Evolutionary conservation across 176 grass and related monocot species (phyloP).

Genomic region (Urochloa ruziziensis): DNA sequence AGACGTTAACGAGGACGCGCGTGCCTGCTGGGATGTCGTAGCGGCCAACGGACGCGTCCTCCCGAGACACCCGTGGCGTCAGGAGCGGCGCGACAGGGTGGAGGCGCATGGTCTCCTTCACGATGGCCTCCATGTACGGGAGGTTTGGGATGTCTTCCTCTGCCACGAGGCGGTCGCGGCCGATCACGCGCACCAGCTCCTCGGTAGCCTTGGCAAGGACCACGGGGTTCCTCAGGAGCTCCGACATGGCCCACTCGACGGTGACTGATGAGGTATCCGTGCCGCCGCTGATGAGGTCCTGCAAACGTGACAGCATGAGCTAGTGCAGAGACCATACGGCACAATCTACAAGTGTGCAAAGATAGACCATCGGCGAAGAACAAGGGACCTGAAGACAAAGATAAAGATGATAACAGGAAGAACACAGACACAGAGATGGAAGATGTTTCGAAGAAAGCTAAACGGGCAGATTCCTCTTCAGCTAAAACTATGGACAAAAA

Average conservation of each 20-base stretch:
- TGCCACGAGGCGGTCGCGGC: conserved; percentile 26
- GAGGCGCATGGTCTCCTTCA: conserved; percentile 62
- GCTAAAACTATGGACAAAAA: no score
- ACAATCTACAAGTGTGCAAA: no score
- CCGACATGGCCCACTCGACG: conserved; percentile 48
- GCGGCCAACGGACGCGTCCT: conserved; percentile 27
- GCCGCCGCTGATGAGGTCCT: conserved; percentile 50
- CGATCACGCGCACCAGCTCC: conserved; percentile 48
- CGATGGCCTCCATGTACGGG: conserved; percentile 44
- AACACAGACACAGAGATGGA: no score
- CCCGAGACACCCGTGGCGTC: conserved; percentile 27
- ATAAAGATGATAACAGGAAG: no score
- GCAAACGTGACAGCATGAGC: no score
- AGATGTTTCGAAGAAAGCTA: no score
- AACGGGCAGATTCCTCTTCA: no score
- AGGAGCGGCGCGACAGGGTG: conserved; percentile 52
- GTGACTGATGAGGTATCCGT: conserved; percentile 50
- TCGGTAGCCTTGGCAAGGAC: conserved; percentile 45
- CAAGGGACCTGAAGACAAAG: no score
- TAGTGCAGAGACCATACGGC: no score
- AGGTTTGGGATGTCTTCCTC: conserved; percentile 45
- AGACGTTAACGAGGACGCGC: conserved; percentile 44
- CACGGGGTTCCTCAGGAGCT: conserved; percentile 42
- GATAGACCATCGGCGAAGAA: no score
- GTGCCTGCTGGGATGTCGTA: conserved; percentile 47